phyloP scores from a whole-genome alignment of 2,329 filamentous ascomycete genomes.

The Alternaria longipes region DNA sequence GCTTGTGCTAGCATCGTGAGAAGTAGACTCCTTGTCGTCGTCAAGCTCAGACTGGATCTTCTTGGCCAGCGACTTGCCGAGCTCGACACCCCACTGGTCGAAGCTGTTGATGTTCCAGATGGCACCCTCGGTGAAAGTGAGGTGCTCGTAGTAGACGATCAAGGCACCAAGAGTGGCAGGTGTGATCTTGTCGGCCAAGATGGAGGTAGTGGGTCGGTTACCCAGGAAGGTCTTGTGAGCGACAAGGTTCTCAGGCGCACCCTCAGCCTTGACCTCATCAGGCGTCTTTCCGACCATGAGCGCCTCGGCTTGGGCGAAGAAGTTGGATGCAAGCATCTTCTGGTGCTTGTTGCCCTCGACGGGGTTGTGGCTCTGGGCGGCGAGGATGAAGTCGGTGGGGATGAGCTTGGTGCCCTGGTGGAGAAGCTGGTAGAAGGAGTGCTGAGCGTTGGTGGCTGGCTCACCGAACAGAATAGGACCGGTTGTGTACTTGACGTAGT shows the following conservation, averaged over 20 bases:
- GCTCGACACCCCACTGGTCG: constrained; percentile 99
- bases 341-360: constrained; percentile 93
- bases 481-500: constrained; percentile 96
- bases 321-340: constrained; percentile 93
- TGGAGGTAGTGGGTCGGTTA: constrained; percentile 95
- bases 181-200: constrained; percentile 92
- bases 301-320: constrained; percentile 87
- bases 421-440: constrained; percentile 99
- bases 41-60: constrained; percentile 78
- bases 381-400: constrained; percentile 96
- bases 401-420: constrained; percentile 99
- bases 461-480: constrained; percentile 96
- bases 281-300: constrained; percentile 91
- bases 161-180: constrained; percentile 91
- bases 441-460: constrained; percentile 98
- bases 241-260: constrained; percentile 76
- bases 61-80: constrained; percentile 93
- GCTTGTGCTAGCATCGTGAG: constrained; percentile 87
- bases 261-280: constrained; percentile 80
- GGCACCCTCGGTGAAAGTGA: constrained; percentile 96
- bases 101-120: constrained; percentile 99
- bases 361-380: constrained; percentile 96
- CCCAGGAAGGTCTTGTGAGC: constrained; percentile 99
- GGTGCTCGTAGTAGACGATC: constrained; percentile 98
- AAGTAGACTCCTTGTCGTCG: constrained; percentile 71